Evolutionary conservation across 768 basidiomycete genomes (phyloP).

Genomic region (Leccinum uliginosum): DNA sequence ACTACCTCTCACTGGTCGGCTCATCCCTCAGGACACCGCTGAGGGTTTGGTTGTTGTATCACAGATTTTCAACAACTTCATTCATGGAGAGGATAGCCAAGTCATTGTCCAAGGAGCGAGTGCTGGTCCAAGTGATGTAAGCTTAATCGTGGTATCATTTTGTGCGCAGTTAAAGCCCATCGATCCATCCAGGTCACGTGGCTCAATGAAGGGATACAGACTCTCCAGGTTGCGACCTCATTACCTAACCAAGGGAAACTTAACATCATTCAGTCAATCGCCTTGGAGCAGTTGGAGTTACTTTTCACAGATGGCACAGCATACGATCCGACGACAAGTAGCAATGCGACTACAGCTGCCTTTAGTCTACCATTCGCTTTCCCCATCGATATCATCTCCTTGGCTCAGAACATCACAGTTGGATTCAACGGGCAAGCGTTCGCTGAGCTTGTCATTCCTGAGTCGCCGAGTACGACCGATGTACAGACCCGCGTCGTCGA

Average conservation of each 20-base stretch:
- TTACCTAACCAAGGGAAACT: constrained; percentile 61
- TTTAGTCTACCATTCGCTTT: constrained; percentile 70
- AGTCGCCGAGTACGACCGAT: constrained; percentile 54
- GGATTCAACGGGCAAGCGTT: constrained; percentile 50
- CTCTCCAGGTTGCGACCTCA: constrained; percentile 51
- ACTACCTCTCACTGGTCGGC: constrained; percentile 55
- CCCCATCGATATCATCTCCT: constrained; percentile 59
- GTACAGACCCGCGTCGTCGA: constrained; percentile 59
- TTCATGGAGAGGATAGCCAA: constrained; percentile 60
- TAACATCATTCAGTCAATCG: constrained; percentile 60
- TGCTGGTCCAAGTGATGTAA: constrained; percentile 54
- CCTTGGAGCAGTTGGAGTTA: constrained; percentile 54
- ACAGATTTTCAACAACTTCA: constrained; percentile 64
- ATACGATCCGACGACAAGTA: constrained; percentile 55
- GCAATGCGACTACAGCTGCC: constrained; percentile 53
- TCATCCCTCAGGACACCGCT: constrained; percentile 54
- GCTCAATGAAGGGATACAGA: constrained; percentile 69
- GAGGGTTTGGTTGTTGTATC: constrained; percentile 58
- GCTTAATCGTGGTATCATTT: constrained; percentile 8
- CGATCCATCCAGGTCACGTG: constrained; percentile 49
- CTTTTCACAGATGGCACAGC: constrained; percentile 55
- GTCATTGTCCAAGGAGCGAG: constrained; percentile 56
- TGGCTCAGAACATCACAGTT: constrained; percentile 57
- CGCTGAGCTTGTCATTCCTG: constrained; percentile 57
- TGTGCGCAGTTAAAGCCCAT: constrained; percentile 2